phyloP scores from a whole-genome alignment of 2,329 filamentous ascomycete species.

The Epichloe baconii region DNA sequence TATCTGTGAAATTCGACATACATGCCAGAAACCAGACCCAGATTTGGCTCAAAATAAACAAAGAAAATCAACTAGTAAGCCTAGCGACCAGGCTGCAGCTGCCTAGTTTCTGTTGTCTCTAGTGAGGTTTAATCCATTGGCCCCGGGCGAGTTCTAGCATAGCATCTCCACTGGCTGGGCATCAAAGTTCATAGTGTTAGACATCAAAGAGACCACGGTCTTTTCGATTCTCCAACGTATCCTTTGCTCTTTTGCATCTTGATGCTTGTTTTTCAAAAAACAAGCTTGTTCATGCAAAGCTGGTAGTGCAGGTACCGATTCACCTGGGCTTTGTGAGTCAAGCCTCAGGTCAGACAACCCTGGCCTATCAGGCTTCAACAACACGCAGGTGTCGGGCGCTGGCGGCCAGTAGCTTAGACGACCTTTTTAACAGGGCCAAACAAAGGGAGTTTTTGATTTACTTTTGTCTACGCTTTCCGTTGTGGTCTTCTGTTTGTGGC shows the following conservation, averaged over 20 bases:
- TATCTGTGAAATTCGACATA: neutral
- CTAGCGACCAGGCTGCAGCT: neutral
- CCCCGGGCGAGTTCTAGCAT: neutral
- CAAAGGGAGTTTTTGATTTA: neutral
- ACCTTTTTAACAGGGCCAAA: too few relatives aligned
- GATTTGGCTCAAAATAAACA: too few relatives aligned
- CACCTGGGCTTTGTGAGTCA: neutral
- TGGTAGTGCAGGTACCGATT: conserved; percentile 4
- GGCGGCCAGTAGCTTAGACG: neutral
- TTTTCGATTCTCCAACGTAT: conserved; percentile 2
- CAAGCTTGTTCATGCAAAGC: conserved; percentile 3
- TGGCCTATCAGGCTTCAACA: conserved; percentile 5
- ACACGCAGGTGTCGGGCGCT: conserved; percentile 3
- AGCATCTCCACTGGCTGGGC: conserved; percentile 2
- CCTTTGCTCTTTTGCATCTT: neutral
- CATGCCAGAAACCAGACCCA: neutral
- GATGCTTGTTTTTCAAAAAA: neutral
- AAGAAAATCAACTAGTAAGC: neutral
- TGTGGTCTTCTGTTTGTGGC: neutral
- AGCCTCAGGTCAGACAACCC: neutral
- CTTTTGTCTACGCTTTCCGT: neutral
- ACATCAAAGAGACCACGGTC: neutral
- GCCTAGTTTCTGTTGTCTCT: too few relatives aligned
- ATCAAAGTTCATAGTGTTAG: neutral
- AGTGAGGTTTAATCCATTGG: too few relatives aligned